Percentiles rank a stretch among this genome's conserved stretches.
Evolutionary conservation across 345 rosid genomes (phyloP).

Genomic region (Theobroma cacao): DNA sequence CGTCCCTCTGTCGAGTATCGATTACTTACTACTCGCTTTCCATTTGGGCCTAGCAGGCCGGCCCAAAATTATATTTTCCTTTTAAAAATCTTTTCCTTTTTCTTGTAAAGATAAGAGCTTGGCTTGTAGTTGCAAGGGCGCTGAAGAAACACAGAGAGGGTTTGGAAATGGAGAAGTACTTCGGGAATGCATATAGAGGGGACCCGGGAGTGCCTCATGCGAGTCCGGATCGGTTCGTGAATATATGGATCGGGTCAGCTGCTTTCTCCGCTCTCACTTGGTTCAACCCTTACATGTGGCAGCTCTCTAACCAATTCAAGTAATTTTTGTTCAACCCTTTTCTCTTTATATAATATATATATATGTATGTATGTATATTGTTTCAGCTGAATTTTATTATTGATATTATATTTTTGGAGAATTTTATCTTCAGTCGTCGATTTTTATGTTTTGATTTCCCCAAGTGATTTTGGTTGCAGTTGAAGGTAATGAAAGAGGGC

Average conservation of each 20-base stretch:
- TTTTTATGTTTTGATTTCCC: neutral
- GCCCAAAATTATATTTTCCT: neutral
- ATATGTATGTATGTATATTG: no score
- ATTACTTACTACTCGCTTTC: neutral
- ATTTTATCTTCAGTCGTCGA: neutral
- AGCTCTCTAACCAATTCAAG: conserved; percentile 75
- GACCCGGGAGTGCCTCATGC: conserved; percentile 97
- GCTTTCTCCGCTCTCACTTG: conserved; percentile 67
- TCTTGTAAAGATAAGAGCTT: neutral
- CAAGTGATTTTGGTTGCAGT: neutral
- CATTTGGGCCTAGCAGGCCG: neutral
- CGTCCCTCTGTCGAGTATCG: neutral
- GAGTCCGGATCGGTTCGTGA: conserved; percentile 57
- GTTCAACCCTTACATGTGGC: conserved; percentile 81
- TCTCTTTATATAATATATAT: neutral
- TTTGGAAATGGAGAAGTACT: conserved; percentile 74
- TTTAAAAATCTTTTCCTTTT: neutral
- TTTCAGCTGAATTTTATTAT: neutral
- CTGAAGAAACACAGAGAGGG: neutral
- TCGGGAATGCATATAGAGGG: conserved; percentile 87
- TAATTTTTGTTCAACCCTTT: conserved; percentile 18
- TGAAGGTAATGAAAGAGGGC: neutral
- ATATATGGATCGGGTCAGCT: conserved; percentile 84
- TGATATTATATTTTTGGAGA: neutral
- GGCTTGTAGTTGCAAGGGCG: neutral